Evolutionary conservation across 495 filamentous ascomycete genomes (phyloP).

Genomic region (Annulohypoxylon nitens): DNA sequence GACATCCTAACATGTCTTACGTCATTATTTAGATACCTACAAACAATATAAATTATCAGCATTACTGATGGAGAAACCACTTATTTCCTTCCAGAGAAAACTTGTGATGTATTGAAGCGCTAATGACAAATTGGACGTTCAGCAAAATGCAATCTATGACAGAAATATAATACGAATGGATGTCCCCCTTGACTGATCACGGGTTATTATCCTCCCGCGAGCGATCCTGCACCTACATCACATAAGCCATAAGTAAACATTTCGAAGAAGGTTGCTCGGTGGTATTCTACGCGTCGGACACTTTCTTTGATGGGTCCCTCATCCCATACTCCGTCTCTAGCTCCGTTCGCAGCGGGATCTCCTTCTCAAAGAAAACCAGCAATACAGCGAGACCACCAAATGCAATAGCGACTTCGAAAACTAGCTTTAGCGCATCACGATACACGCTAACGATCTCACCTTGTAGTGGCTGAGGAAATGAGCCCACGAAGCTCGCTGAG

Average conservation of each 20-base stretch:
- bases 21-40: neutral
- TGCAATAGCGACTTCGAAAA: conserved; percentile 47
- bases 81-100: neutral
- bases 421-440: conserved; percentile 28
- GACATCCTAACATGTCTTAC: neutral
- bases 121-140: neutral
- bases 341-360: conserved; percentile 45
- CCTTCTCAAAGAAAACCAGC: conserved; percentile 48
- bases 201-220: too few relatives aligned
- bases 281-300: neutral
- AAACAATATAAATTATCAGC: neutral
- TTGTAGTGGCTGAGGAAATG: conserved; percentile 21
- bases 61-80: neutral
- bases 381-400: conserved; percentile 43
- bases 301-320: conserved; percentile 25
- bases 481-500: conserved; percentile 22
- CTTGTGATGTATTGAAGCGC: neutral
- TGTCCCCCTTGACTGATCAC: neutral
- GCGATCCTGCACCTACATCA: neutral
- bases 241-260: neutral
- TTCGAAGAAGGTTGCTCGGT: neutral
- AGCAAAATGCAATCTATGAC: neutral
- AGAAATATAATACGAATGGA: neutral
- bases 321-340: conserved; percentile 55
- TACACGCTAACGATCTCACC: conserved; percentile 47